Evolutionary conservation across 306 rosid species (phyloP), one percentile per base, ranked within the genome.

Genomic region (Dryas alaskensis): DNA sequence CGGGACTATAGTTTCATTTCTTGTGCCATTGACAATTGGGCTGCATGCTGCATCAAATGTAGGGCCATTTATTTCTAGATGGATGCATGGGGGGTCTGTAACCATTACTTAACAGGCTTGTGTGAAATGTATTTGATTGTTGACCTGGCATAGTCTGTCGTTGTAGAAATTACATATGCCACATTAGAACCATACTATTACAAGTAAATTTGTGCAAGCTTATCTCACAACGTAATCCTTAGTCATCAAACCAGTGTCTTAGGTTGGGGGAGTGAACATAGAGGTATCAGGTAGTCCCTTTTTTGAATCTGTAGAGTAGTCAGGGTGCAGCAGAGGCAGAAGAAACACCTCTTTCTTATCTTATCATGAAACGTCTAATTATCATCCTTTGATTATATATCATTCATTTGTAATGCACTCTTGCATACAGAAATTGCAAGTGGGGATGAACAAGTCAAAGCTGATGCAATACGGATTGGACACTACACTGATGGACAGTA

Each of bases 371-470:
- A 49, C n/a, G 12, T 72, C 61, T 51, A 44, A 13, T n/a, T 48
- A 4, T 46, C 12, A 27, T 25, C 67, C 67, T 39, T 48, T 62
- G 67, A 62, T 8, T 8, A 17, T 62, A 7, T 60, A 13, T 12
- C 65, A 37, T 67, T 74, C 57, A 53, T 31, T 73, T 66, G 22
- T 60, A 62, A 75, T 85, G 63, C 76, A 16, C 49, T 67, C 81
- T 70, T 87, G 42, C 76, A 47, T 81, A 74, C 86, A 94, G 99
- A 94, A 61, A 94, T 94, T 59, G 92, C 84, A 22, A 88, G 84
- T 7, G 98, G 99, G 54, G 96, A 94, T 63, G 95, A 90, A 74
- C 95, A 88, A 78, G 92, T 94, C 82, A 92, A 90, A 83, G 96
- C 89, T 74, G 99, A 94, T 80, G 99, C 99, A 1, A 75, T 88